phyloP scores from a whole-genome alignment of 345 rosid species.

The Litchi chinensis region DNA sequence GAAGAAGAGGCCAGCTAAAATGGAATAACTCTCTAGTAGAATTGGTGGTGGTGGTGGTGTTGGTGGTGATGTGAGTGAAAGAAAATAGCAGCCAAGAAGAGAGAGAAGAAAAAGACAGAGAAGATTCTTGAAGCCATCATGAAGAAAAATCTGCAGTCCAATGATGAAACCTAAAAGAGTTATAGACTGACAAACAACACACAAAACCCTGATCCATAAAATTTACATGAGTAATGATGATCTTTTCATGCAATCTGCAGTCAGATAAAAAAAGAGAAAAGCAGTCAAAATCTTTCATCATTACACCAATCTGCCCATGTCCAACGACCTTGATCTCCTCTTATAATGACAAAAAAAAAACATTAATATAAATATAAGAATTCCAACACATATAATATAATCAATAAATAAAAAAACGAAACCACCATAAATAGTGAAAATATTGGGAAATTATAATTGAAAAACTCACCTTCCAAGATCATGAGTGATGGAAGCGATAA shows the following conservation, averaged over 20 bases:
- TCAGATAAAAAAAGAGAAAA: constrained; percentile 28
- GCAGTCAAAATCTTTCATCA: constrained; percentile 62
- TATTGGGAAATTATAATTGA: no score
- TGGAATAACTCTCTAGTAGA: background rate
- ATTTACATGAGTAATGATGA: constrained; percentile 48
- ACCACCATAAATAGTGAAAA: background rate
- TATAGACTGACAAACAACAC: constrained; percentile 37
- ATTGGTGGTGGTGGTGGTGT: background rate
- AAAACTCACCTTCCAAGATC: constrained; percentile 13
- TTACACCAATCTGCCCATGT: constrained; percentile 63
- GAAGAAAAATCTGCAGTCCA: constrained; percentile 30
- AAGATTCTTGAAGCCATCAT: constrained; percentile 51
- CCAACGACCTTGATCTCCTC: constrained; percentile 23
- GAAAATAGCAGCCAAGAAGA: constrained; percentile 21
- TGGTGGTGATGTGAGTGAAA: background rate
- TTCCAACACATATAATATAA: background rate
- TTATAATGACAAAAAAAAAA: constrained; percentile 19
- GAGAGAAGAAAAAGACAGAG: constrained; percentile 42
- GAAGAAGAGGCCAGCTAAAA: no score
- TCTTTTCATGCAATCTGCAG: constrained; percentile 28
- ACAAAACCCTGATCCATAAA: constrained; percentile 33
- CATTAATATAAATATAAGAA: constrained; percentile 12
- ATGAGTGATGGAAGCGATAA: constrained; percentile 27
- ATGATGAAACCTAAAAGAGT: constrained; percentile 44
- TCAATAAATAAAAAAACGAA: background rate